Evolutionary conservation across 2,329 filamentous ascomycete genomes (phyloP), one percentile per base, ranked within the genome.

Genomic region (Verticillium dahliae): DNA sequence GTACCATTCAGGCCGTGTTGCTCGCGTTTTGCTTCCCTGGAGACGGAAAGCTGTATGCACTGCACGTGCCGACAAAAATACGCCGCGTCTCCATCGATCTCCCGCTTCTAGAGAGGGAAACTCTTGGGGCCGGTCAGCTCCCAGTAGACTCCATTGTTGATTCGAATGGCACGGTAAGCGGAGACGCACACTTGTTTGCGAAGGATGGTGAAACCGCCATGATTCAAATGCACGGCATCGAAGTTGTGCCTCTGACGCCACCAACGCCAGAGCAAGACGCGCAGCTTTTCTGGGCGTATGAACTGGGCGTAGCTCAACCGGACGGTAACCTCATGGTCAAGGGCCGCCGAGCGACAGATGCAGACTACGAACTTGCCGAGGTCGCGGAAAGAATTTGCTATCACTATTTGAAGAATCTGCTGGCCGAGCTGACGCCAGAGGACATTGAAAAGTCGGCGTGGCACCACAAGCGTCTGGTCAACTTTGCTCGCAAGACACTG

Each of bases 1-100:
- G 67, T 0, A 70, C 72, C 1, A 70, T 78, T 61, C 76, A 78
- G 62, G 63, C 70, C 5, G 62, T 71, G 10, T 67, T 77, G 5
- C 64, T 70, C 1, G 73, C 75, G 1, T 71, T 68, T 56, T 68
- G 69, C 5, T 71, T 65, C 27, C 76, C 76, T 0, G 70, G 69
- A 0, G 72, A 75, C 50, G 73, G 69, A 3, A 66, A 65, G 3
- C 66, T 78, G 4, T 72, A 70, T 67, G 63, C 69, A 1, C 63
- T 72, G 3, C 69, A 73, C 56, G 62, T 77, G 2, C 73, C 74
- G 3, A 69, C 67, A 0, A 62, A 54, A 13, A 71, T 76, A 13
- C 60, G 65, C 14, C 60, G 62, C 27, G 63, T 70, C 10, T 60
- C 62, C 6, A 62, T 65, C 57, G 62, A 64, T 52, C 15, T 62